Conservation (phyloP, 768 basidiomycete genomes). For the Lactarius deliciosus region DNA sequence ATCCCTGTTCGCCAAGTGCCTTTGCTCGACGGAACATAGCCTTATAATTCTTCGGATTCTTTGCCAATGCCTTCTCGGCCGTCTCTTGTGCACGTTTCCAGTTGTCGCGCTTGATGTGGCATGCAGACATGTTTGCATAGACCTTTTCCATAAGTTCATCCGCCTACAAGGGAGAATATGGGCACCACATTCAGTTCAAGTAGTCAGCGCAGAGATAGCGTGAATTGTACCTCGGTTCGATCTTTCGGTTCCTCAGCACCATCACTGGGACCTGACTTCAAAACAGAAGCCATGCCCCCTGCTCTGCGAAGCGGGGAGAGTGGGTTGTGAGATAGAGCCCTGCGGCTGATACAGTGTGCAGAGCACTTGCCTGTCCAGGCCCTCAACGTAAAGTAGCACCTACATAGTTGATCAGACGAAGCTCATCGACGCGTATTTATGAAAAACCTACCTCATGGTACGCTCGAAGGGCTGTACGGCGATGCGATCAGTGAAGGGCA, state of each 20-base stretch:
- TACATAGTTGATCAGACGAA: constrained; percentile 13
- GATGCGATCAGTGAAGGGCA: not conserved
- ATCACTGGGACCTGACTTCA: constrained; percentile 17
- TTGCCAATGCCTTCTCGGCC: constrained; percentile 78
- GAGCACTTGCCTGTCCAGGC: constrained; percentile 60
- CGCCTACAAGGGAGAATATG: constrained; percentile 45
- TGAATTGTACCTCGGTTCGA: constrained; percentile 59
- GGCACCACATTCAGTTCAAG: not conserved
- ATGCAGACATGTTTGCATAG: constrained; percentile 83
- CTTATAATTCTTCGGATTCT: constrained; percentile 75
- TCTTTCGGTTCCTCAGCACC: constrained; percentile 44
- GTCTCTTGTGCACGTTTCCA: constrained; percentile 78
- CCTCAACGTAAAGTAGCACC: constrained; percentile 39
- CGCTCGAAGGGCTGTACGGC: constrained; percentile 51
- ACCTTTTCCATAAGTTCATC: constrained; percentile 79
- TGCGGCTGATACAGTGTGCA: not conserved
- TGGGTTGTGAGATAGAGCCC: not conserved
- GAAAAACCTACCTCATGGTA: constrained; percentile 63
- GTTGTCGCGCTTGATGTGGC: constrained; percentile 76
- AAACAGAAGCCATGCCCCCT: constrained; percentile 7
- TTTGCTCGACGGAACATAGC: constrained; percentile 81
- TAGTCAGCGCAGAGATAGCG: not conserved
- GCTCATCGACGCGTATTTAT: not conserved
- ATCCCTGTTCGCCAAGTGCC: constrained; percentile 73
- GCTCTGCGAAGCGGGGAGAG: constrained; percentile 14